A percentile compares a stretch with the other conserved stretches of the same genome.
These are phyloP conservation scores for Sequoiadendron giganteum DNA, from an alignment of 75 land plant genomes.

Conservation along the genomic window DNA sequence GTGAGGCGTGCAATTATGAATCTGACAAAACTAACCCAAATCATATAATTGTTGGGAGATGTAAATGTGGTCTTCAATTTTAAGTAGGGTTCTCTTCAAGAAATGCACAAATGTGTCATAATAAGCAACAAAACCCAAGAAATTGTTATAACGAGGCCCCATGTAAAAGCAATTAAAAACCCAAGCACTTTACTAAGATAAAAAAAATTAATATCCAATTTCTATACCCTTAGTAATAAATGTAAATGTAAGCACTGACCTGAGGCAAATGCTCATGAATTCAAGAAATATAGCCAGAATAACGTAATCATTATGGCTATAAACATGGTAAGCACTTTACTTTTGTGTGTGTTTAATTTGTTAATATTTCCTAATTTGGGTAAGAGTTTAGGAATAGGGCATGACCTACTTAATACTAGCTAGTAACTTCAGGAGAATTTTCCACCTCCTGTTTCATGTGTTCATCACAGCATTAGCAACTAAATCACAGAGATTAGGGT, in stretches of 20 bases:
- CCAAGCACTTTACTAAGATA: not conserved
- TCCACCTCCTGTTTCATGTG: not conserved
- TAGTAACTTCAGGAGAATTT: not conserved
- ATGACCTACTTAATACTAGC: not conserved
- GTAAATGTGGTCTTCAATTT: not conserved
- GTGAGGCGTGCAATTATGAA: not conserved
- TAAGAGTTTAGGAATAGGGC: not conserved
- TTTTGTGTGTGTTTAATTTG: not conserved
- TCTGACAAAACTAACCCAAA: not conserved
- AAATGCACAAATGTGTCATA: not conserved
- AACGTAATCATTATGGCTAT: not conserved
- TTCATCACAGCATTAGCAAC: not conserved
- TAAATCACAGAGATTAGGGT: not conserved
- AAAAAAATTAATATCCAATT: not conserved
- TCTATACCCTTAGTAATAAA: not conserved
- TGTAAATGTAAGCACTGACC: not conserved
- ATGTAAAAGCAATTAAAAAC: not conserved
- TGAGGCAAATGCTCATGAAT: not conserved
- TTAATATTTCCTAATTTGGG: not conserved
- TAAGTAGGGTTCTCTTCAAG: not conserved
- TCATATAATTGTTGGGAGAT: not conserved
- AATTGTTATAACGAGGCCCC: not conserved
- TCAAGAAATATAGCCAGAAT: not conserved
- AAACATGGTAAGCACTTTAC: not conserved
- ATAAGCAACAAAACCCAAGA: not conserved